These are phyloP conservation scores for Clarireedia homoeocarpa DNA, from an alignment of 2,329 filamentous ascomycete genomes.

Conservation along the genomic window DNA sequence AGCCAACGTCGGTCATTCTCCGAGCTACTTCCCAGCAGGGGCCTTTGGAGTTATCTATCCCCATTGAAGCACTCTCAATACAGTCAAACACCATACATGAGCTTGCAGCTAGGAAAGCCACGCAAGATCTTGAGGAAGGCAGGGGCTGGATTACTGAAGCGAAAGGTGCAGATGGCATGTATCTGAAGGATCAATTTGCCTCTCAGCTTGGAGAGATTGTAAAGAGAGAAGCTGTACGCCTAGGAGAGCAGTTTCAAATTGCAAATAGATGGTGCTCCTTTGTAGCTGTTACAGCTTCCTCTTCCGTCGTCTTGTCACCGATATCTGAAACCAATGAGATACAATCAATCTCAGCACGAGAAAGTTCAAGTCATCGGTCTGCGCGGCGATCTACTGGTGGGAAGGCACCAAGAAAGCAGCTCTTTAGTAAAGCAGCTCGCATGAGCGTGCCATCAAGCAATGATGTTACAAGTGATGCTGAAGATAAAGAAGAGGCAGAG, in stretches of 20 bases:
- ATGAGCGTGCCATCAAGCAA: too few relatives aligned
- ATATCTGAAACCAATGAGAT: not conserved
- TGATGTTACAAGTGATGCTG: too few relatives aligned
- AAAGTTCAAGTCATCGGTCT: too few relatives aligned
- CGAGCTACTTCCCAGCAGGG: constrained; percentile 48
- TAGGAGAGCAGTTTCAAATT: constrained; percentile 60
- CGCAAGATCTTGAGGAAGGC: constrained; percentile 62
- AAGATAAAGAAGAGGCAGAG: too few relatives aligned
- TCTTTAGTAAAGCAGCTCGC: too few relatives aligned
- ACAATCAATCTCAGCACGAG: too few relatives aligned
- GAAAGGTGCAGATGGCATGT: constrained; percentile 36
- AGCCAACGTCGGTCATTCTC: constrained; percentile 49
- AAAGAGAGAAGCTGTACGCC: constrained; percentile 55
- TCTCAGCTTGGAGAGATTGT: constrained; percentile 51
- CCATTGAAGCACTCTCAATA: constrained; percentile 42
- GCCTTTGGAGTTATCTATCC: constrained; percentile 56
- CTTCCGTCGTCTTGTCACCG: not conserved
- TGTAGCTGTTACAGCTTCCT: constrained; percentile 46
- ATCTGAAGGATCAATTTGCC: constrained; percentile 39
- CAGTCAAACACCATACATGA: constrained; percentile 56
- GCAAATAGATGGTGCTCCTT: constrained; percentile 66
- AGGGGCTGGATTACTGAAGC: constrained; percentile 56
- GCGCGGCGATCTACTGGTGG: too few relatives aligned
- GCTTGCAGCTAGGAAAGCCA: constrained; percentile 59
- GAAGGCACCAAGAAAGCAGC: too few relatives aligned